These are phyloP conservation scores for Pythium brachiatum DNA, from an alignment of 352 stramenopile genomes.

Conservation along the genomic window DNA sequence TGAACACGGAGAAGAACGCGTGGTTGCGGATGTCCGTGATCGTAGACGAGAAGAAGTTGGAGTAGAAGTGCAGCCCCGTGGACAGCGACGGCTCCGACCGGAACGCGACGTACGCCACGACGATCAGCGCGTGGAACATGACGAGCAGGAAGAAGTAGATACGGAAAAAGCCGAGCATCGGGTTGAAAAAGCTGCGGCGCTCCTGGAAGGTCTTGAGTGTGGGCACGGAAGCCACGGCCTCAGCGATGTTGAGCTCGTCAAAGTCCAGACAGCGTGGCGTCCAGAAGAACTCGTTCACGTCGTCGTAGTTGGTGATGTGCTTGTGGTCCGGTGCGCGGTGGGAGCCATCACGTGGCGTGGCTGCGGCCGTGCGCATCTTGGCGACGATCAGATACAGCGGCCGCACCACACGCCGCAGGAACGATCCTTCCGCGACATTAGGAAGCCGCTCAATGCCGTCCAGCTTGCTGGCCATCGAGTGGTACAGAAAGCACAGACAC, in stretches of 20 bases:
- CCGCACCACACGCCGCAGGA: slow-evolving; percentile 67
- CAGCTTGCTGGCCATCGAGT: slow-evolving; percentile 74
- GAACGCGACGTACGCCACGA: slow-evolving; percentile 79
- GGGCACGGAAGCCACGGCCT: slow-evolving; percentile 56
- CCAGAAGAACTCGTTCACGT: slow-evolving; percentile 92
- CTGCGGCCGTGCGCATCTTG: slow-evolving; percentile 53
- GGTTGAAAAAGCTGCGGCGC: slow-evolving; percentile 77
- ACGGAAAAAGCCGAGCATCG: slow-evolving; percentile 79
- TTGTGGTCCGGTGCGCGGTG: slow-evolving; percentile 63
- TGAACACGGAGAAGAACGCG: slow-evolving; percentile 71
- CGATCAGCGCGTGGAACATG: slow-evolving; percentile 75
- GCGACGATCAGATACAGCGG: slow-evolving; percentile 77
- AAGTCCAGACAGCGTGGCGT: slow-evolving; percentile 69
- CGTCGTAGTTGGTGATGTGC: slow-evolving; percentile 89
- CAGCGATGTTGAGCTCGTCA: slow-evolving; percentile 78
- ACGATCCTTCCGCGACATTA: slow-evolving; percentile 66
- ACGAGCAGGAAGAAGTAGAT: slow-evolving; percentile 88
- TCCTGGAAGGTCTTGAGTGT: slow-evolving; percentile 88
- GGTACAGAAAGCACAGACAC: slow-evolving; percentile 87
- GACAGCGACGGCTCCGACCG: slow-evolving; percentile 53
- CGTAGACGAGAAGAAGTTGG: slow-evolving; percentile 63
- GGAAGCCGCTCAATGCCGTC: slow-evolving; percentile 55
- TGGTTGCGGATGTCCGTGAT: slow-evolving; percentile 71
- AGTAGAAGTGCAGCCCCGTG: slow-evolving; percentile 69
- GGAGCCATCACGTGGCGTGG: slow-evolving; percentile 17